These are phyloP conservation scores for Colletotrichum australisinense DNA, from an alignment of 2,329 filamentous ascomycete genomes.

Conservation along the genomic window DNA sequence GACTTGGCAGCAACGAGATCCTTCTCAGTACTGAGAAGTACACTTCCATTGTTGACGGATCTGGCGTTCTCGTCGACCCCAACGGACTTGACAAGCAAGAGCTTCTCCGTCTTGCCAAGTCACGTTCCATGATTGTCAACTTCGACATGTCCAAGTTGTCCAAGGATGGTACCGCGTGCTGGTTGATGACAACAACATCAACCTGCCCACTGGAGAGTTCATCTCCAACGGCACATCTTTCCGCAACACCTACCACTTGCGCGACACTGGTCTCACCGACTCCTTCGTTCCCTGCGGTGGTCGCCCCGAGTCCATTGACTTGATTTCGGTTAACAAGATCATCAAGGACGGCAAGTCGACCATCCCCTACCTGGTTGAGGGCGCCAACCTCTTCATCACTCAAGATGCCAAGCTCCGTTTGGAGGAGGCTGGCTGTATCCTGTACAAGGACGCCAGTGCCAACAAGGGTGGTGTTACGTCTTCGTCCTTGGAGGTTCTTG, in stretches of 20 bases:
- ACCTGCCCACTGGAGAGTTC: constrained; percentile 86
- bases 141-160: constrained; percentile 91
- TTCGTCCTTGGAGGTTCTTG: constrained; percentile 94
- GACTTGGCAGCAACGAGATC: constrained; percentile 98
- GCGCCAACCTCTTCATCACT: constrained; percentile 98
- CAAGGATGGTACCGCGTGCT: constrained; percentile 87
- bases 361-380: constrained; percentile 96
- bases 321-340: constrained; percentile 86
- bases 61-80: constrained; percentile 93
- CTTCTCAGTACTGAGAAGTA: constrained; percentile 96
- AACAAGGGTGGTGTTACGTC: constrained; percentile 99
- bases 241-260: constrained; percentile 97
- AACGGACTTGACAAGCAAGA: constrained; percentile 88
- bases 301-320: constrained; percentile 94
- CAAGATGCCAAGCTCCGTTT: constrained; percentile 97
- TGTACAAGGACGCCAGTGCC: constrained; percentile 97
- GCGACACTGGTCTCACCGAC: constrained; percentile 81
- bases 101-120: constrained; percentile 84
- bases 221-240: constrained; percentile 93
- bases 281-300: constrained; percentile 96
- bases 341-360: constrained; percentile 89
- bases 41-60: constrained; percentile 93
- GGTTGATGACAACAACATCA: constrained; percentile 90
- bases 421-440: constrained; percentile 91
- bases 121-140: constrained; percentile 88